A percentile compares a stretch with the other conserved stretches of the same genome.
Conservation (phyloP, 345 rosid species). For the Turritis glabra region DNA sequence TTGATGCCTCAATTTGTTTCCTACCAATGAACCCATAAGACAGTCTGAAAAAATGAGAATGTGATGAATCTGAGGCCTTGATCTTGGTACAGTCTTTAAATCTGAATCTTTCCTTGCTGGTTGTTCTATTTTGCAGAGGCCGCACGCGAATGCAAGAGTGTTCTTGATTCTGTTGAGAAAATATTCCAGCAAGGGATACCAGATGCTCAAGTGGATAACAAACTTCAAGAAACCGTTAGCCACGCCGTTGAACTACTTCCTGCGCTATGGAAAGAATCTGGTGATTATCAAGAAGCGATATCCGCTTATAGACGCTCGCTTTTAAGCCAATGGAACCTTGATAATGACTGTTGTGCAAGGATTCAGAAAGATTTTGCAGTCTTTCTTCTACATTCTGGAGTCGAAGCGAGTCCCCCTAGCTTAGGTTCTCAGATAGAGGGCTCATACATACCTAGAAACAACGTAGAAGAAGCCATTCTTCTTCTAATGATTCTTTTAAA, state of each 20-base stretch:
- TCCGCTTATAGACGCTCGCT: conserved; percentile 83
- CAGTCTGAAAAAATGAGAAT: not conserved
- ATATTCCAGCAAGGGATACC: conserved; percentile 84
- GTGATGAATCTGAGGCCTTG: not conserved
- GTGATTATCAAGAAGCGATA: conserved; percentile 65
- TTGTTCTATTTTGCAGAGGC: conserved; percentile 59
- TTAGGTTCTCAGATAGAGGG: conserved; percentile 76
- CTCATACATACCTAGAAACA: conserved; percentile 76
- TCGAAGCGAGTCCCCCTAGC: conserved; percentile 80
- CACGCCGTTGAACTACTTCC: conserved; percentile 94
- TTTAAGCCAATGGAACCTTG: conserved; percentile 86
- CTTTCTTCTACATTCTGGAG: conserved; percentile 81
- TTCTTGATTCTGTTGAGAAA: conserved; percentile 87
- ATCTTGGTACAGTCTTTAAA: not conserved
- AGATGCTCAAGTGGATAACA: conserved; percentile 69
- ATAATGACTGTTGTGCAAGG: conserved; percentile 69
- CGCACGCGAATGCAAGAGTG: conserved; percentile 75
- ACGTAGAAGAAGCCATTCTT: conserved; percentile 90
- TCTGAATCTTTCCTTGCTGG: conserved; percentile 12
- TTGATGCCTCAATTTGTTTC: not conserved
- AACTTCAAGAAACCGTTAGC: conserved; percentile 80
- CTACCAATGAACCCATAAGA: no score
- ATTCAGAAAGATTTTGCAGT: conserved; percentile 88
- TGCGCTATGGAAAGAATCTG: conserved; percentile 76
- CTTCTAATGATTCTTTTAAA: conserved; percentile 78